Conservation (phyloP, 2,329 filamentous ascomycete species). For the Lecanosticta acicola region DNA sequence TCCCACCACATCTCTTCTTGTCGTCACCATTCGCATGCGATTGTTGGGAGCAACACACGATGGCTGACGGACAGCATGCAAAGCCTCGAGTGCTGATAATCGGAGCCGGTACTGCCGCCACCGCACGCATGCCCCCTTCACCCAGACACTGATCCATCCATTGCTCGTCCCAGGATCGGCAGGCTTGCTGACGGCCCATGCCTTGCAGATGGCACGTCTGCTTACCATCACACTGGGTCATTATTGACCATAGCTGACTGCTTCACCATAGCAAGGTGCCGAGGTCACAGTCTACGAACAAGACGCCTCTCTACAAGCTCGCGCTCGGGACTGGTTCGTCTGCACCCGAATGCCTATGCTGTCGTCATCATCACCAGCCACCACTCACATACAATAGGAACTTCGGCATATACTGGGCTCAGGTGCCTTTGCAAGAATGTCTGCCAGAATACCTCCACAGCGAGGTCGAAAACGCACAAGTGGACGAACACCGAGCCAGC, state of each 20-base stretch:
- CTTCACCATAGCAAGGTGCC: constrained; percentile 10
- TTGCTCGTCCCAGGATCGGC: constrained; percentile 12
- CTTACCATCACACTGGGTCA: too few species aligned
- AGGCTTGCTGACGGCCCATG: constrained; percentile 17
- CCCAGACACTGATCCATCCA: constrained; percentile 1
- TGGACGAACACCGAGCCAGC: constrained; percentile 14
- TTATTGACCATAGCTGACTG: too few species aligned
- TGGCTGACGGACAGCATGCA: not conserved
- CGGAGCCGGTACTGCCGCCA: constrained; percentile 8
- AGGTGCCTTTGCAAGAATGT: constrained; percentile 16
- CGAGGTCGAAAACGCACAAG: constrained; percentile 14
- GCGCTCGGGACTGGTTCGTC: constrained; percentile 12
- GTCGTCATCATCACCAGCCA: too few species aligned
- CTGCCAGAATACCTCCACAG: constrained; percentile 13
- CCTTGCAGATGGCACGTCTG: constrained; percentile 17
- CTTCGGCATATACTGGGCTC: constrained; percentile 19
- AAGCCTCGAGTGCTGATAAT: constrained; percentile 11
- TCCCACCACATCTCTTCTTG: too few species aligned
- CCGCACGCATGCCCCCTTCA: not conserved
- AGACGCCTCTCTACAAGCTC: constrained; percentile 12
- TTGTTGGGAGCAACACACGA: not conserved
- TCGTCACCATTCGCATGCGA: too few species aligned
- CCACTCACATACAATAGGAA: constrained; percentile 2
- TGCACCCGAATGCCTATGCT: not conserved
- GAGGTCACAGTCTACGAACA: constrained; percentile 16